Evolutionary conservation across 768 basidiomycete genomes (phyloP).

Genomic region (Lentinula guzmanii): DNA sequence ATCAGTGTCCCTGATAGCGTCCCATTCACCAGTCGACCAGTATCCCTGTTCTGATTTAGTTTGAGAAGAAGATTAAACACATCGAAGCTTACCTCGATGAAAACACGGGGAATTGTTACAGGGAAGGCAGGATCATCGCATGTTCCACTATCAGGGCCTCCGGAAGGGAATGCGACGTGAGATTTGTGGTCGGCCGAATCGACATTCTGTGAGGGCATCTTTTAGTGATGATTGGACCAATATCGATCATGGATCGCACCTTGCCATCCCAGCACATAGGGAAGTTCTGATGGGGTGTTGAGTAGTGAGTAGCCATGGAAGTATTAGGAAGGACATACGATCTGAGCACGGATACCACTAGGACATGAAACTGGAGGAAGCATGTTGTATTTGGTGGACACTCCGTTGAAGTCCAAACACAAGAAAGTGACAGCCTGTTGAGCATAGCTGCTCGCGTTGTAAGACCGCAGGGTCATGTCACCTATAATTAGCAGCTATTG

Average conservation of each 20-base stretch:
- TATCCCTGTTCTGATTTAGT: constrained; percentile 30
- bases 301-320: background rate
- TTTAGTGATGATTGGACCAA: background rate
- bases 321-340: constrained; percentile 26
- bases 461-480: constrained; percentile 38
- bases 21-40: constrained; percentile 33
- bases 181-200: constrained; percentile 49
- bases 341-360: constrained; percentile 42
- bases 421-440: constrained; percentile 44
- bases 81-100: constrained; percentile 37
- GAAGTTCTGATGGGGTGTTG: constrained; percentile 32
- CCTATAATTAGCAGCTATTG: constrained; percentile 18
- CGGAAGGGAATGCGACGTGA: constrained; percentile 41
- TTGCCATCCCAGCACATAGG: constrained; percentile 54
- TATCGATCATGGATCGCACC: constrained; percentile 17
- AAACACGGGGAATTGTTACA: constrained; percentile 40
- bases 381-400: constrained; percentile 29
- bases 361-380: constrained; percentile 35
- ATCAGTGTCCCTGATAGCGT: constrained; percentile 24
- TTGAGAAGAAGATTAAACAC: background rate
- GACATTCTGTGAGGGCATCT: constrained; percentile 22
- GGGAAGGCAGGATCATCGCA: constrained; percentile 43
- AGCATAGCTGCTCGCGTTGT: constrained; percentile 35
- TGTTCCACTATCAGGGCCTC: constrained; percentile 41
- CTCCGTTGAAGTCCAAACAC: constrained; percentile 41